Percentiles rank a stretch among this genome's conserved stretches.
Conservation (phyloP, 1,284 basidiomycete genomes). For the Hemileia vastatrix region DNA sequence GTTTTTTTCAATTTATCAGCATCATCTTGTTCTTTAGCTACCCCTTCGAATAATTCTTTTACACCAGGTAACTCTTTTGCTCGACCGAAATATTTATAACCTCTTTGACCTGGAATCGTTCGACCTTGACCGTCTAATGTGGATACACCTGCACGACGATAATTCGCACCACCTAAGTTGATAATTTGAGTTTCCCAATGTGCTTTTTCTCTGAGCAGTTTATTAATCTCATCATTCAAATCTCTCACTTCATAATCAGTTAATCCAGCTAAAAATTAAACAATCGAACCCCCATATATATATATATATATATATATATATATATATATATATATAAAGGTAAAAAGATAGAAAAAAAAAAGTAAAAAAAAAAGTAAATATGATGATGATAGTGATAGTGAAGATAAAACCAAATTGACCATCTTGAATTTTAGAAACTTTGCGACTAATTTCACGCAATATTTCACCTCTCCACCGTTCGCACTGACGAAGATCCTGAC, state of each 20-base stretch:
- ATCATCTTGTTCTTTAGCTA: conserved; percentile 66
- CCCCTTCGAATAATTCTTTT: conserved; percentile 74
- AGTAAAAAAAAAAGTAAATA: too few relatives aligned
- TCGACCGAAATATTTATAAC: conserved; percentile 99
- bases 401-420: conserved; percentile 51
- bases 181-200: conserved; percentile 99
- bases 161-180: conserved; percentile 89
- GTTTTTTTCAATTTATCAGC: conserved; percentile 71
- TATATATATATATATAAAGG: too few relatives aligned
- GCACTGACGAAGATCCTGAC: conserved; percentile 81
- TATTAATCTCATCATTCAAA: conserved; percentile 97
- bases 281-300: conserved; percentile 6
- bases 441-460: conserved; percentile 81
- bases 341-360: too few relatives aligned
- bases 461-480: conserved; percentile 95
- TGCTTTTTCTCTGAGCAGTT: conserved; percentile 81
- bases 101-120: conserved; percentile 91
- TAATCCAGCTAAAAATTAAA: conserved; percentile 58
- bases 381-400: too few relatives aligned
- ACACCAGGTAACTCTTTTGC: conserved; percentile 94
- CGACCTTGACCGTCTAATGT: conserved; percentile 90
- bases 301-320: not conserved
- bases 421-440: conserved; percentile 97
- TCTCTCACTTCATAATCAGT: conserved; percentile 95
- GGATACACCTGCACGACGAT: conserved; percentile 68